These are phyloP conservation scores for Neurospora africana DNA, from an alignment of 495 filamentous ascomycete genomes.

Conservation along the genomic window DNA sequence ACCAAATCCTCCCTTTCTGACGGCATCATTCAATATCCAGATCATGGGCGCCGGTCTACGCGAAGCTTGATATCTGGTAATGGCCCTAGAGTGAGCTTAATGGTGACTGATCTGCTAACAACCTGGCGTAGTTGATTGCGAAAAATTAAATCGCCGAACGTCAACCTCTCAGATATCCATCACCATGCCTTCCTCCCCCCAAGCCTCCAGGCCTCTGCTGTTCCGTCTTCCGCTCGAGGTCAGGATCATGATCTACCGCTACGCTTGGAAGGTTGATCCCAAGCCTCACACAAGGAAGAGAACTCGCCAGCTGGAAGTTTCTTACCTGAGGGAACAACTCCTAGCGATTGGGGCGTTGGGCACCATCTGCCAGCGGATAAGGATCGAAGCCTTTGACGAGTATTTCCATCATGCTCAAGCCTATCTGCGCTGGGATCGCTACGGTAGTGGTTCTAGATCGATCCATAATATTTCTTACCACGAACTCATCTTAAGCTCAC, in stretches of 20 bases:
- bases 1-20: not conserved
- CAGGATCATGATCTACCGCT: not conserved
- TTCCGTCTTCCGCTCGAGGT: not conserved
- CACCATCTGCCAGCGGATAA: not conserved
- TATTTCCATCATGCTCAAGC: not conserved
- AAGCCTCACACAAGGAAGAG: not conserved
- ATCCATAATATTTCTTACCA: rapidly evolving
- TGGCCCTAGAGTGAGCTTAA: not conserved
- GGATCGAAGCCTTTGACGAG: not conserved
- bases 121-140: not conserved
- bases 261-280: not conserved
- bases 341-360: not conserved
- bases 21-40: not conserved
- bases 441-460: not conserved
- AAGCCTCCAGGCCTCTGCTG: not conserved
- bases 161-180: not conserved
- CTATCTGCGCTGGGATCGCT: not conserved
- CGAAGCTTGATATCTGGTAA: not conserved
- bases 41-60: not conserved
- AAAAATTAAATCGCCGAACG: not conserved
- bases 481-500: not conserved
- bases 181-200: not conserved
- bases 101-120: not conserved
- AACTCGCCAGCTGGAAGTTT: not conserved
- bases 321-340: not conserved